These are phyloP conservation scores for Xylaria arbuscula DNA, from an alignment of 2,329 filamentous ascomycete species.

Conservation along the genomic window DNA sequence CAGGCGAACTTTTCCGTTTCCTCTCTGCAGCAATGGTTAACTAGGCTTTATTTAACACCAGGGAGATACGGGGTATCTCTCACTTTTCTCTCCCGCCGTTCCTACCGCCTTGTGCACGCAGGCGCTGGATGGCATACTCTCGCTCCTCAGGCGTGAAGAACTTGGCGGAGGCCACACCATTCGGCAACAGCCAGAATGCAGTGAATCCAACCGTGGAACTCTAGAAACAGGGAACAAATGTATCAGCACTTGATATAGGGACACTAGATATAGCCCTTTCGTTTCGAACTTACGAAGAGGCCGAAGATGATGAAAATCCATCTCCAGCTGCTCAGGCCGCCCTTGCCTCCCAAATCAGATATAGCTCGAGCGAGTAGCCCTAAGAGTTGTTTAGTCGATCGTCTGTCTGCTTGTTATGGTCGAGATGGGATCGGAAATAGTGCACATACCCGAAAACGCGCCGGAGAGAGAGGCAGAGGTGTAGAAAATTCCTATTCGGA, in stretches of 20 bases:
- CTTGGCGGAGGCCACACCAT: slow-evolving; percentile 62
- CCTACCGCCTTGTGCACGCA: slow-evolving; percentile 51
- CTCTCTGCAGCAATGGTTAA: slow-evolving; percentile 42
- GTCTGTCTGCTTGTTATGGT: not conserved
- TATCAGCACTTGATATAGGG: slow-evolving; percentile 13
- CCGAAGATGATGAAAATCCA: slow-evolving; percentile 74
- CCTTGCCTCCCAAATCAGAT: slow-evolving; percentile 66
- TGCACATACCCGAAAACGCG: slow-evolving; percentile 65
- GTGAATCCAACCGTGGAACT: slow-evolving; percentile 64
- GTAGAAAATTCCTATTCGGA: slow-evolving; percentile 75
- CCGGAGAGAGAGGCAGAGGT: slow-evolving; percentile 73
- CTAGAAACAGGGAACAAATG: slow-evolving; percentile 48
- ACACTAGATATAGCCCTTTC: too few relatives aligned
- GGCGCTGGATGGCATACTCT: slow-evolving; percentile 58
- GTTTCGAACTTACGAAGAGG: slow-evolving; percentile 55
- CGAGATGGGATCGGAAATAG: not conserved
- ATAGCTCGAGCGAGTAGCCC: slow-evolving; percentile 70
- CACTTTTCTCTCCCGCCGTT: slow-evolving; percentile 52
- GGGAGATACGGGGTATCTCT: not conserved
- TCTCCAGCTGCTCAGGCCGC: slow-evolving; percentile 67
- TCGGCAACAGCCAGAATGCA: slow-evolving; percentile 67
- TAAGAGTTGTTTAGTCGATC: slow-evolving; percentile 25
- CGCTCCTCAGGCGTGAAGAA: slow-evolving; percentile 67
- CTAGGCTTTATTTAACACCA: slow-evolving; percentile 25
- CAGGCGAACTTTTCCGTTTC: slow-evolving; percentile 64